Evolutionary conservation across 371 early-diverging fungal species (phyloP).

Genomic region (Lichtheimia corymbifera): DNA sequence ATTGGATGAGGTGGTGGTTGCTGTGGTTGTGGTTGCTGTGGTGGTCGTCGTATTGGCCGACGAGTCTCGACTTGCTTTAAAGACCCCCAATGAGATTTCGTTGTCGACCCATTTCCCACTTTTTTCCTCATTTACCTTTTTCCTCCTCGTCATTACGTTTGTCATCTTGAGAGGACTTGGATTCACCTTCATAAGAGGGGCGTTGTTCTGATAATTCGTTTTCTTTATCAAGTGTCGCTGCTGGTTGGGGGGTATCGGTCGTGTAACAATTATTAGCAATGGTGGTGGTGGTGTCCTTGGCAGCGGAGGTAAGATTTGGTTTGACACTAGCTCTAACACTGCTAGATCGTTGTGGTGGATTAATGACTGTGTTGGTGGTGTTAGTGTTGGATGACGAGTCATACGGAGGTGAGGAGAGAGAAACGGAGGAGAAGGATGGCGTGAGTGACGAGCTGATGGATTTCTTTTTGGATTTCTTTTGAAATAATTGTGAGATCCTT

Average conservation of each 20-base stretch:
- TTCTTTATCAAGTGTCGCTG: too few species aligned
- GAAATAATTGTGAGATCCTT: constrained; percentile 45
- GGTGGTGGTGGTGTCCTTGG: constrained; percentile 9
- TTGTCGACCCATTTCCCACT: too few species aligned
- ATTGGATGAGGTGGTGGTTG: too few species aligned
- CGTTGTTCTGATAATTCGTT: too few species aligned
- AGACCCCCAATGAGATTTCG: too few species aligned
- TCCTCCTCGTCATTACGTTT: too few species aligned
- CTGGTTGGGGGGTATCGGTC: not conserved
- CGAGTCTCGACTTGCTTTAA: too few species aligned
- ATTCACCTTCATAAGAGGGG: too few species aligned
- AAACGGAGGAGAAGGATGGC: constrained; percentile 27
- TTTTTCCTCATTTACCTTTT: too few species aligned
- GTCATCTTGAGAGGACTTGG: too few species aligned
- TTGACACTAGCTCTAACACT: not conserved
- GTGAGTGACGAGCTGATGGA: constrained; percentile 14
- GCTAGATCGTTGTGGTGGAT: constrained; percentile 5
- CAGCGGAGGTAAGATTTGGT: not conserved
- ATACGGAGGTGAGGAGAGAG: constrained; percentile 24
- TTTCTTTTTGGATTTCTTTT: constrained; percentile 40
- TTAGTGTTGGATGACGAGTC: constrained; percentile 6
- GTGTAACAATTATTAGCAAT: not conserved
- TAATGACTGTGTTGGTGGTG: not conserved
- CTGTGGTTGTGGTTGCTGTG: too few species aligned
- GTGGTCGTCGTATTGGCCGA: too few species aligned